Base-by-base conservation (phyloP, 2,329 filamentous ascomycete species). In the Monilinia fructicola region DNA sequence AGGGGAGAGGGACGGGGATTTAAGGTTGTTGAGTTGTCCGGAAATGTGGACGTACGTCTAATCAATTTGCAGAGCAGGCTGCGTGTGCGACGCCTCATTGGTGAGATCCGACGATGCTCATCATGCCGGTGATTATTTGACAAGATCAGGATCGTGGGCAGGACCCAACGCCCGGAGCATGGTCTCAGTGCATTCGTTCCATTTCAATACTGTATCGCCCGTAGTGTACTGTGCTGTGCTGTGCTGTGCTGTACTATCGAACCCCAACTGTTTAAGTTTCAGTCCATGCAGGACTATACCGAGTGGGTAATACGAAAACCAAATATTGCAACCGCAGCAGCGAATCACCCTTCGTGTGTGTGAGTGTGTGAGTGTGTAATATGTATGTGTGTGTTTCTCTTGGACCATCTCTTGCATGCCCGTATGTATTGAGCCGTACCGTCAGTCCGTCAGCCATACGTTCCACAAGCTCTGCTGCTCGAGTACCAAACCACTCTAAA, bases 371-470 rank as follows among this genome's bases (percentile, higher is more conserved):
- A n/a, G n/a, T n/a, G n/a, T n/a, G n/a, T n/a, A n/a, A n/a, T n/a
- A n/a, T n/a, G n/a, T n/a, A 54, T 16, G 31, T n/a, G 31, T 14
- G 48, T 54, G 23, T 58, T 42, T 64, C 54, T 55, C 53, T 50
- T 64, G 58, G 52, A 28, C 40, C 60, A 58, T 14, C 31, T 42
- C 6, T 35, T 35, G 5, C 14, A 54, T 60, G n/a, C n/a, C 42
- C 18, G n/a, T 53, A 59, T 65, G 54, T 54, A 65, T 28, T 59
- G 35, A 58, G 9, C 31, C 31, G 31, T 35, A 28, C 63, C 63
- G 44, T 65, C 63, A 59, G 31, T 65, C 63, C 52, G 31, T 59
- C 55, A 38, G 64, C 64, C 64, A 65, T 60, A 54, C 46, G 64
- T 65, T 65, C 28, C 54, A 65, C 64, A 60, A 54, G 54, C 54